Conservation (phyloP, 169 alveolate genomes). For the Cystoisospora suis region DNA sequence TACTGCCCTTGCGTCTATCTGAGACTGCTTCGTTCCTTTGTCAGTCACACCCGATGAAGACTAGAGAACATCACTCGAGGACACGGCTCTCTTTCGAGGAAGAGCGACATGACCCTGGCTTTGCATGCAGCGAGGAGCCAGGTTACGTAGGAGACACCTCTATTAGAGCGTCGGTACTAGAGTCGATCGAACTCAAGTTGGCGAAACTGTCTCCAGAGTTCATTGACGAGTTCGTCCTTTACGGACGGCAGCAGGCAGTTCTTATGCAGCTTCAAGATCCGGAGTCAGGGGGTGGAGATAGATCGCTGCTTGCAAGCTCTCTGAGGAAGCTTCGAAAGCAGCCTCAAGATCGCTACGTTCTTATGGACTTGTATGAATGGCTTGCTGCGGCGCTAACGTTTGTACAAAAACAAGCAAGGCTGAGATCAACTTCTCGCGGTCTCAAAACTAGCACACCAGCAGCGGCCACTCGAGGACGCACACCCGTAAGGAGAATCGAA, state of each 20-base stretch:
- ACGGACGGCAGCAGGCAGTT: constrained; percentile 57
- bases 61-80: too few relatives aligned
- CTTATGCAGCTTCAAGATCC: neutral
- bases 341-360: neutral
- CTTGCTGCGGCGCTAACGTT: constrained; percentile 57
- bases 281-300: neutral
- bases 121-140: neutral
- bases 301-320: neutral
- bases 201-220: constrained; percentile 55
- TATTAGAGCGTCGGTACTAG: constrained; percentile 46
- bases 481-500: too few relatives aligned
- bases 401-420: neutral
- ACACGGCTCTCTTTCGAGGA: neutral
- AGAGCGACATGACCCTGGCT: neutral
- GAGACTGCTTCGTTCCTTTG: too few relatives aligned
- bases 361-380: constrained; percentile 64
- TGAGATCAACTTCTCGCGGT: too few relatives aligned
- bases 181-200: constrained; percentile 47
- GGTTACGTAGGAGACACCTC: too few relatives aligned
- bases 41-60: too few relatives aligned
- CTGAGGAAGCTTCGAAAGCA: neutral
- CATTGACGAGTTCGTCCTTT: constrained; percentile 35
- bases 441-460: too few relatives aligned
- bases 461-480: too few relatives aligned
- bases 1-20: too few relatives aligned